Conservation (phyloP, 192 early-diverging fungal genomes). For the Polychytrium aggregatum region DNA sequence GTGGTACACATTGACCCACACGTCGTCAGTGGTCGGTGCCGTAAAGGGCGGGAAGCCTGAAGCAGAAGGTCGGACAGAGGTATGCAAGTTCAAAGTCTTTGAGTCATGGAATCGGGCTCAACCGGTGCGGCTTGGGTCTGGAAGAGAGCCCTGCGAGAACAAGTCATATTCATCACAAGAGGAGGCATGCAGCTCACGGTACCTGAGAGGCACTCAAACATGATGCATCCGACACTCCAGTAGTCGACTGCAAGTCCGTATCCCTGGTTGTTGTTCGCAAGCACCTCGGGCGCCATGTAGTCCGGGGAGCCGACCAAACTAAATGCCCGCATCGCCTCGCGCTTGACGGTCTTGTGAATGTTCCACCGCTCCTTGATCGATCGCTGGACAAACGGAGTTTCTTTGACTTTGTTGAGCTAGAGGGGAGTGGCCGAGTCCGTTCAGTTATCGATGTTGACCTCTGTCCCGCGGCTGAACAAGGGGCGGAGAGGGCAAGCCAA, state of each 20-base stretch:
- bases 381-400: conserved; percentile 11
- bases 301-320: conserved; percentile 83
- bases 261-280: conserved; percentile 32
- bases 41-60: conserved; percentile 65
- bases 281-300: conserved; percentile 89
- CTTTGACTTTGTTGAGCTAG: conserved; percentile 33
- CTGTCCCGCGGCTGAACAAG: too few species aligned
- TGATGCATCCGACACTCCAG: conserved; percentile 66
- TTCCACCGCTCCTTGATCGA: conserved; percentile 22
- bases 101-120: too few species aligned
- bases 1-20: conserved; percentile 81
- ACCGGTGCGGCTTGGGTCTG: too few species aligned
- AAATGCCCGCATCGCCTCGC: conserved; percentile 44
- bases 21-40: conserved; percentile 51
- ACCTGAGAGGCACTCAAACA: conserved; percentile 63
- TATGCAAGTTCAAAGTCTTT: conserved; percentile 5
- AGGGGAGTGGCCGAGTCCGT: too few species aligned
- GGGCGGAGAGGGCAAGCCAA: too few species aligned
- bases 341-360: conserved; percentile 26
- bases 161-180: too few species aligned
- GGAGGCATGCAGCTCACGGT: too few species aligned
- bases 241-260: conserved; percentile 64
- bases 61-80: not conserved
- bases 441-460: too few species aligned
- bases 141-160: too few species aligned